Base-by-base conservation (phyloP, 768 basidiomycete species). In the Lactarius akahatsu region DNA sequence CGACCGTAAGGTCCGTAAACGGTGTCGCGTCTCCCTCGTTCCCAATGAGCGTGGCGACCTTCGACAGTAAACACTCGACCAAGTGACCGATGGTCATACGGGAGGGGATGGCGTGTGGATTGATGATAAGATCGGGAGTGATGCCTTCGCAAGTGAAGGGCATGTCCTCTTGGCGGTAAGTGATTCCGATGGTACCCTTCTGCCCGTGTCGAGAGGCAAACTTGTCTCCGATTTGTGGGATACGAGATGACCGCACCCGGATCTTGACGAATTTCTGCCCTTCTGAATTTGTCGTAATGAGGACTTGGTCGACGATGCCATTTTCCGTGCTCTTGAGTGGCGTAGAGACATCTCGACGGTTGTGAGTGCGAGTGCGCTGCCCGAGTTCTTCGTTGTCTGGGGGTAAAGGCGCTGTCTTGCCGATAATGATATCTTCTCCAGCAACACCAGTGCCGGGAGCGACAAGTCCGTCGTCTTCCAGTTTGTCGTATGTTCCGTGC, bases 41-140 rank as follows among this genome's bases (percentile, higher is more conserved):
- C 43, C 97, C 97, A 64, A 94, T 91, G 68, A 98, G 85, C 0
- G 96, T 97, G 4, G 96, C 94, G 3, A 99, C 89, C 76, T 99
- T 99, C 15, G 92, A 95, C 32, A 99, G 81, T 41, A 99, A 80
- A 86, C 95, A 97, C 77, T 99, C 97, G 74, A 99, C 96, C 83
- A 99, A 87, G 78, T 99, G 97, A 30, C 97, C 97, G 72, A 99
- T 99, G 28, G 97, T 99, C 97, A 99, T 99, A 80, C 97, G 96
- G 61, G 97, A 98, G 4, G 97, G 97, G 77, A 99, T 99, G 73
- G 97, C 97, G 77, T 99, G 97, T 45, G 97, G 97, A 74, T 99
- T 99, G 78, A 99, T 99, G 79, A 99, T 85, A 73, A 99, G 84
- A 76, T 99, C 97, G 11, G 97, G 97, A 1, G 92, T 92, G 72